Conservation (phyloP, 1,284 basidiomycete species). For the Lignosus rhinocerotis region DNA sequence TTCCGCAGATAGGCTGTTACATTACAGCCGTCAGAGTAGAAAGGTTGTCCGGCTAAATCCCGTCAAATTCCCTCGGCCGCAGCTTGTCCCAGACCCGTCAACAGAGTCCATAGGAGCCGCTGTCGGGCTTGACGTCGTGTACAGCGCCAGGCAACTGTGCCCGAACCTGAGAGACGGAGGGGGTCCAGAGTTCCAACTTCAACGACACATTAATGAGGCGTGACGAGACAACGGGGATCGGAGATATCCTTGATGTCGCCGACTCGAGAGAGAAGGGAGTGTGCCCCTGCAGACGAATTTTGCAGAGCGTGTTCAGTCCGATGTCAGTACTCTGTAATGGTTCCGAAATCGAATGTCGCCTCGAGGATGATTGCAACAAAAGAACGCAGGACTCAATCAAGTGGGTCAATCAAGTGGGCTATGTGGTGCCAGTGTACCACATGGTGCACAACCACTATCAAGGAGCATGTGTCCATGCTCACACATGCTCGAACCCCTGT, state of each 20-base stretch:
- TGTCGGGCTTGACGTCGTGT: background rate
- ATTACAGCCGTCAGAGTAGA: background rate
- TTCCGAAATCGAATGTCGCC: conserved; percentile 1
- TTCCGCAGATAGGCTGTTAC: background rate
- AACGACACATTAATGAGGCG: too few species aligned
- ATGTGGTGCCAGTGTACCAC: conserved; percentile 7
- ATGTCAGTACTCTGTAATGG: background rate
- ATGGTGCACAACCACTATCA: conserved; percentile 10
- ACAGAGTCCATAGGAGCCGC: background rate
- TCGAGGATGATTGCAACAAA: conserved; percentile 16
- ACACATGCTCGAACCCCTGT: conserved; percentile 9
- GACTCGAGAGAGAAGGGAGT: background rate
- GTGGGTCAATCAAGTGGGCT: conserved; percentile 4
- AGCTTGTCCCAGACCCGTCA: background rate
- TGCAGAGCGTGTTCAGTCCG: background rate
- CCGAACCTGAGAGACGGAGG: background rate
- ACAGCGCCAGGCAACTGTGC: background rate
- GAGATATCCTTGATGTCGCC: background rate
- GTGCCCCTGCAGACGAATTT: background rate
- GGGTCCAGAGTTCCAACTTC: too few species aligned
- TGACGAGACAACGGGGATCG: too few species aligned
- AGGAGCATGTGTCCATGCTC: conserved; percentile 5
- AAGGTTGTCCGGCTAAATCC: background rate
- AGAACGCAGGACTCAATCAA: background rate
- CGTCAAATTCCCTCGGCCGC: background rate